A percentile compares a stretch with the other conserved stretches of the same genome.
These are phyloP conservation scores for Scedosporium aurantiacum DNA, from an alignment of 2,329 filamentous ascomycete species.

Conservation along the genomic window DNA sequence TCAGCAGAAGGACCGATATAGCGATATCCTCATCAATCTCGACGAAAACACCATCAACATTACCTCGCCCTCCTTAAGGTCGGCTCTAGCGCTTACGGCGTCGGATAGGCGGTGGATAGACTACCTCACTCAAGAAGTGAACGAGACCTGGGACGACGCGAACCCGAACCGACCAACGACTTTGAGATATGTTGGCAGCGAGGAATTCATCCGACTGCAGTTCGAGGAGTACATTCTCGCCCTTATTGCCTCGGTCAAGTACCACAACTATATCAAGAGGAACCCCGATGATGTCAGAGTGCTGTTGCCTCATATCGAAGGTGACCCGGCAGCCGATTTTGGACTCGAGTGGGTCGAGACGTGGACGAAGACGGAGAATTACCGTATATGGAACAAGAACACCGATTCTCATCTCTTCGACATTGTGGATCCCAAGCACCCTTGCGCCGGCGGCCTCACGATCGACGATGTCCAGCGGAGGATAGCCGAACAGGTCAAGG, in stretches of 20 bases:
- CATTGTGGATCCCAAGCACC: conserved; percentile 85
- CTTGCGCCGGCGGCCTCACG: conserved; percentile 81
- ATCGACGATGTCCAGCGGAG: conserved; percentile 91
- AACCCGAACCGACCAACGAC: conserved; percentile 87
- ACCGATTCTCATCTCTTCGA: conserved; percentile 87
- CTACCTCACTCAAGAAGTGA: conserved; percentile 82
- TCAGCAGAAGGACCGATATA: conserved; percentile 91
- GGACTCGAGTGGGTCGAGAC: conserved; percentile 73
- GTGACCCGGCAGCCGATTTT: conserved; percentile 78
- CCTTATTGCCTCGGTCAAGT: conserved; percentile 80
- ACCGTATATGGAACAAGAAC: conserved; percentile 71
- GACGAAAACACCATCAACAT: conserved; percentile 82
- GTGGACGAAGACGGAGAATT: conserved; percentile 85
- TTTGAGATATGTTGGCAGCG: conserved; percentile 86
- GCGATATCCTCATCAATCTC: conserved; percentile 90
- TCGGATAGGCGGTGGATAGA: conserved; percentile 96
- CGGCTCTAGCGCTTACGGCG: conserved; percentile 66
- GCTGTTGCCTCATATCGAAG: conserved; percentile 57
- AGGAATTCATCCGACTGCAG: conserved; percentile 93
- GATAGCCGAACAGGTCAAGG: conserved; percentile 82
- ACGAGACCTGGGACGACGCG: conserved; percentile 91
- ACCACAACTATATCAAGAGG: conserved; percentile 56
- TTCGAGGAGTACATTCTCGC: conserved; percentile 95
- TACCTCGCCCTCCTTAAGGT: conserved; percentile 65
- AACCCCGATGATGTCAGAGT: conserved; percentile 47